phyloP scores from a whole-genome alignment of 768 basidiomycete species.

The Pleurotus djamor region DNA sequence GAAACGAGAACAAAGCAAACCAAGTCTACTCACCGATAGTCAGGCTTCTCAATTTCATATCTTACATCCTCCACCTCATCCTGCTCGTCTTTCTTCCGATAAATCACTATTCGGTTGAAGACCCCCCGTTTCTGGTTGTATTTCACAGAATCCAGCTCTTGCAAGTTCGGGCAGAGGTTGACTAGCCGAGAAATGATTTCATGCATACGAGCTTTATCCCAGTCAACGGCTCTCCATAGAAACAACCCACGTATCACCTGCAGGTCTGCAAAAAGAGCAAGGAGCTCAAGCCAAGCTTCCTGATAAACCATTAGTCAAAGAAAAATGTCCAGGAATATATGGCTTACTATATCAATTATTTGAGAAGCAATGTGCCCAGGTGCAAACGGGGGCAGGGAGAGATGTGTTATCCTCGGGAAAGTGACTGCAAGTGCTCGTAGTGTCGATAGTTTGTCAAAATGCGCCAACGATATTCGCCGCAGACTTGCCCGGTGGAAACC shows the following conservation, averaged over 20 bases:
- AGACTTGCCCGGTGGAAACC: neutral
- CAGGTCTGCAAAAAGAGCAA: conserved; percentile 38
- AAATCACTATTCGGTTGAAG: conserved; percentile 34
- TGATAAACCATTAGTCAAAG: conserved; percentile 10
- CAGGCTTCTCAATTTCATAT: conserved; percentile 3
- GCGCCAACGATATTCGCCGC: neutral
- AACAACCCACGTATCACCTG: conserved; percentile 40
- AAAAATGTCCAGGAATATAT: neutral
- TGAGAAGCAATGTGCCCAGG: conserved; percentile 12
- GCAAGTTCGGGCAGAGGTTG: conserved; percentile 35
- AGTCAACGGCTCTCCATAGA: conserved; percentile 37
- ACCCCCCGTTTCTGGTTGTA: conserved; percentile 28
- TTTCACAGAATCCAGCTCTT: conserved; percentile 38
- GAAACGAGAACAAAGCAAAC: neutral
- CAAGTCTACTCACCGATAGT: neutral
- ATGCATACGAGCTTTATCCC: conserved; percentile 37
- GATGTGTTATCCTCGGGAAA: conserved; percentile 38
- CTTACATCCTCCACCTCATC: conserved; percentile 4
- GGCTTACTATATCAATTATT: conserved; percentile 25
- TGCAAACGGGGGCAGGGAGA: conserved; percentile 30
- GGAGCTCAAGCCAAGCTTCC: conserved; percentile 36
- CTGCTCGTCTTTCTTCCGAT: conserved; percentile 22
- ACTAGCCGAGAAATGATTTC: conserved; percentile 35
- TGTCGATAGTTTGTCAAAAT: conserved; percentile 6
- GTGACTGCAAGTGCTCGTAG: conserved; percentile 22